Conservation (phyloP, 768 basidiomycete species). For the Dacryopinax primogenitus region DNA sequence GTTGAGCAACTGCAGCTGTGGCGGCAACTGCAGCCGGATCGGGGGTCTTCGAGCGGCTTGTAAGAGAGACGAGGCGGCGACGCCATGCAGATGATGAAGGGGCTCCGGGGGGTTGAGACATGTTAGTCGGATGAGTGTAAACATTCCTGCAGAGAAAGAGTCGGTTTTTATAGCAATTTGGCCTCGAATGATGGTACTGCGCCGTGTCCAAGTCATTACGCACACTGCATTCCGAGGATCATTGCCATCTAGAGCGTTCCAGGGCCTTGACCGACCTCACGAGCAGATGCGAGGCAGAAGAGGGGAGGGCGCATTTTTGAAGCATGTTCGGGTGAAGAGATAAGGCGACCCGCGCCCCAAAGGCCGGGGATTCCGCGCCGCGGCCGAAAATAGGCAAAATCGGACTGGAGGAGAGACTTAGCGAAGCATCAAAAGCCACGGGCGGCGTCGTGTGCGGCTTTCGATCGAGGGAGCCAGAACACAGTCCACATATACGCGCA, state of each 20-base stretch:
- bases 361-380: background rate
- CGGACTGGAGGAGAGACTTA: background rate
- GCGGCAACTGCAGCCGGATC: background rate
- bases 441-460: background rate
- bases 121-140: background rate
- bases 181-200: background rate
- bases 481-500: background rate
- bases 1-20: background rate
- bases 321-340: background rate
- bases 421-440: too few species aligned
- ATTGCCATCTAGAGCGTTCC: background rate
- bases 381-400: background rate
- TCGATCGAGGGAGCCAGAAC: background rate
- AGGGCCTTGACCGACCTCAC: background rate
- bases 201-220: background rate
- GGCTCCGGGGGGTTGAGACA: background rate
- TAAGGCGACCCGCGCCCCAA: background rate
- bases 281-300: background rate
- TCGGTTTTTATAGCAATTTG: background rate
- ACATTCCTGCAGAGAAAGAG: background rate
- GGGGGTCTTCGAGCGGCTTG: background rate
- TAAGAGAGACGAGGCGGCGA: background rate
- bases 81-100: background rate
- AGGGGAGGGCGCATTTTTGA: background rate
- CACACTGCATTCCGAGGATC: background rate